Evolutionary conservation across 441 rosid species (phyloP).

Genomic region (Hura crepitans): DNA sequence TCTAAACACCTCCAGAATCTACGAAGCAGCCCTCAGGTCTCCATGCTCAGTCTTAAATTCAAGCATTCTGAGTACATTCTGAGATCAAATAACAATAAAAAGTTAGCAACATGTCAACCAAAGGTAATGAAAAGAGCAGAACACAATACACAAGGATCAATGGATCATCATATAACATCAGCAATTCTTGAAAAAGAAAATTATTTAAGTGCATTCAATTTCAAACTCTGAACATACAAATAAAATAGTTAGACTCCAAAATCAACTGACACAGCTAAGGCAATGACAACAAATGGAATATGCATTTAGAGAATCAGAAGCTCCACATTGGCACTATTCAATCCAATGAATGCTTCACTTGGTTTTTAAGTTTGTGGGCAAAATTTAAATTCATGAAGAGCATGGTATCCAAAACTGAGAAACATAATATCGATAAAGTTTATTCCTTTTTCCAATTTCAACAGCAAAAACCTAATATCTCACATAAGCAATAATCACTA

Average conservation of each 20-base stretch:
- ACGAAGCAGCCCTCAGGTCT: constrained; percentile 31
- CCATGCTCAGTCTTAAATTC: constrained; percentile 19
- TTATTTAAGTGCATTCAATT: neutral
- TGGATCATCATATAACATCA: neutral
- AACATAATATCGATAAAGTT: neutral
- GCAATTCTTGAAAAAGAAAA: neutral
- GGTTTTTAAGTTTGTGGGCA: neutral
- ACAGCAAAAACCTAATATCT: neutral
- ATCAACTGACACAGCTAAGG: neutral
- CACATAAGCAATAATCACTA: neutral
- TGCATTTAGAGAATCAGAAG: neutral
- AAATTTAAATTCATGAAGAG: neutral
- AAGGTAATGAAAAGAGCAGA: neutral
- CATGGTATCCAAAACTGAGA: neutral
- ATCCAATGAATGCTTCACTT: neutral
- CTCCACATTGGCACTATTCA: neutral
- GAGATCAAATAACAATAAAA: constrained; percentile 8
- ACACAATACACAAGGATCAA: neutral
- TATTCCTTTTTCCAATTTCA: neutral
- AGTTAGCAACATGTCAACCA: neutral
- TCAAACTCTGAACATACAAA: neutral
- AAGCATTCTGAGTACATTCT: constrained; percentile 13
- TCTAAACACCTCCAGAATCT: constrained; percentile 20
- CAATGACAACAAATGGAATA: neutral
- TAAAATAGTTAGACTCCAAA: neutral